A percentile compares a stretch with the other conserved stretches of the same genome.
phyloP scores from a whole-genome alignment of 129 eudicot genomes.

The Flaveria ramosissima region DNA sequence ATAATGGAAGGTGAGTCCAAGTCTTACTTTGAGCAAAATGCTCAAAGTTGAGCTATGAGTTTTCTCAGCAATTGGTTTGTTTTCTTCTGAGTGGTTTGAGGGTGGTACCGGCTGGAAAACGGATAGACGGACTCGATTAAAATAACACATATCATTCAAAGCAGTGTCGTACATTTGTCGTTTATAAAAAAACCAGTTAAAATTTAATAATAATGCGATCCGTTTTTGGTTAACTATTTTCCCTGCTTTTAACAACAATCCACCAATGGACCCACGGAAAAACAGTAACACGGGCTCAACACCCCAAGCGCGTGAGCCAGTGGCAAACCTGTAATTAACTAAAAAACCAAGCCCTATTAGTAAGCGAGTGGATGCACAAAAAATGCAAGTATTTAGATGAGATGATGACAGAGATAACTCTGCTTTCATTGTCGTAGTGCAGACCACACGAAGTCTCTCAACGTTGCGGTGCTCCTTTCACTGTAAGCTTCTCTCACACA shows the following conservation, averaged over 20 bases:
- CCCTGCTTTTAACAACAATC: neutral
- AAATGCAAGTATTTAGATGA: conserved; percentile 3
- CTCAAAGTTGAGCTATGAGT: no score
- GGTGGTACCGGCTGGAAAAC: no score
- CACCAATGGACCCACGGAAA: conserved; percentile 22
- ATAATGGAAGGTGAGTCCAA: no score
- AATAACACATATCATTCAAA: no score
- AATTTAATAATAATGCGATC: no score
- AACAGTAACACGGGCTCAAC: neutral
- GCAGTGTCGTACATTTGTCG: no score
- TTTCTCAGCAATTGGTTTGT: no score
- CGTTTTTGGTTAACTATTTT: neutral
- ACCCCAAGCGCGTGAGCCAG: conserved; percentile 28
- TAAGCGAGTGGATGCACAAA: neutral
- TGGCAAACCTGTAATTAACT: conserved; percentile 24
- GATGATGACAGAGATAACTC: conserved; percentile 18
- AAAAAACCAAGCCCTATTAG: neutral
- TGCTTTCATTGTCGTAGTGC: conserved; percentile 8
- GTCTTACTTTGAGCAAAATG: no score
- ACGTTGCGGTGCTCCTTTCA: conserved; percentile 31
- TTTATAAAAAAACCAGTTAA: no score
- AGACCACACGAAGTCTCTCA: conserved; percentile 26
- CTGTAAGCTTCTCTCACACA: conserved; percentile 21
- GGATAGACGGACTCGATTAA: no score
- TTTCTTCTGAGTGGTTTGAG: no score